Evolutionary conservation across 2,329 filamentous ascomycete genomes (phyloP).

Genomic region (Colletotrichum paranaense): DNA sequence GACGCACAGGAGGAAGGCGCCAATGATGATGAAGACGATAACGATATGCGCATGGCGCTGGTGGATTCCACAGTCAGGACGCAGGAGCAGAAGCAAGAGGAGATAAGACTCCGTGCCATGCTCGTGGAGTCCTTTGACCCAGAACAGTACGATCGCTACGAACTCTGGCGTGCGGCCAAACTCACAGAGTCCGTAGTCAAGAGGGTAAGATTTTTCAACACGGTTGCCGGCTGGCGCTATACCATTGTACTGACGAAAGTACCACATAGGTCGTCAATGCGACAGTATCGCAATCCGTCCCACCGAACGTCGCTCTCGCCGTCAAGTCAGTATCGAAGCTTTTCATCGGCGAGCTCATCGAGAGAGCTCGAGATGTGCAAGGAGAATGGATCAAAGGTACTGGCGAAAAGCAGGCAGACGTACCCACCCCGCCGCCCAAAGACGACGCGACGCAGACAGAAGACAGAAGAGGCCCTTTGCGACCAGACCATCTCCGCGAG

Average conservation of each 20-base stretch:
- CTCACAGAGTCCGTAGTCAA: constrained; percentile 76
- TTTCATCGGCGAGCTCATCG: constrained; percentile 81
- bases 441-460: constrained; percentile 44
- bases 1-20: constrained; percentile 62
- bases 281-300: constrained; percentile 83
- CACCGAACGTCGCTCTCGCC: constrained; percentile 78
- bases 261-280: constrained; percentile 75
- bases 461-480: constrained; percentile 66
- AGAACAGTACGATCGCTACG: constrained; percentile 77
- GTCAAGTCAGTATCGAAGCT: constrained; percentile 82
- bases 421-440: constrained; percentile 54
- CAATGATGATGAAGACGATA: constrained; percentile 67
- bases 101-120: constrained; percentile 67
- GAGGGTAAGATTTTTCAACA: constrained; percentile 58
- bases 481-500: constrained; percentile 81
- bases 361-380: constrained; percentile 77
- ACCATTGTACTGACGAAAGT: constrained; percentile 11
- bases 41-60: constrained; percentile 60
- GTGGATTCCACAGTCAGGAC: constrained; percentile 70
- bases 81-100: constrained; percentile 75
- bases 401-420: constrained; percentile 67
- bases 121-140: constrained; percentile 73
- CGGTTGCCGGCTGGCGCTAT: background rate
- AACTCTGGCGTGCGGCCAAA: constrained; percentile 76
- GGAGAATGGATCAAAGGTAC: constrained; percentile 73